Base-by-base conservation (phyloP, 306 rosid genomes). In the Mucuna pruriens region DNA sequence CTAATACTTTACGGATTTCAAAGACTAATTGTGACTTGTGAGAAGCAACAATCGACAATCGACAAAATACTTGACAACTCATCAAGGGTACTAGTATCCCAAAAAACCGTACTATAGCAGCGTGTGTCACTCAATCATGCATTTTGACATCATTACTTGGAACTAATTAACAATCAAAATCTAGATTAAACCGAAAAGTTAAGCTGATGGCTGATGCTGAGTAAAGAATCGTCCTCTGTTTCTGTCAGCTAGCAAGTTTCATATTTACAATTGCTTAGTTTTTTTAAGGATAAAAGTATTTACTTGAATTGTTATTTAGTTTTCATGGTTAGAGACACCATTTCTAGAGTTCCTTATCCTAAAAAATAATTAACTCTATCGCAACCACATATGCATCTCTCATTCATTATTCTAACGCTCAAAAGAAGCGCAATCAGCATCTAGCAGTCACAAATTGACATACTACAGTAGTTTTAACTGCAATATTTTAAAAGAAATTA, bases 401-500 rank as follows among this genome's bases (percentile, higher is more conserved):
- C 19, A 62, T 31, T 62, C 42, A 61, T 62, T 57, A 76, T 42
- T 64, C 65, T 66, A 52, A 54, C 8, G 20, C 55, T 9, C 46
- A 80, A 66, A 69, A 66, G 16, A 61, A 82, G 60, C 20, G 9
- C 22, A 9, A 68, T 74, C 62, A 66, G 71, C 34, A 25, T 63
- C 75, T 74, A 61, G 58, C 9, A 36, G 77, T 29, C 55, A 73
- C 34, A 36, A 26, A 76, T 16, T n/a, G 45, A 52, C 11, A 66
- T 25, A 68, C 78, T 39, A n/a, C n/a, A n/a, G n/a, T n/a, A 48
- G 57, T 60, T 78, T 31, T 57, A 38, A 78, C 64, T 19, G 51
- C 48, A 58, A 20, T 6, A 57, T 9, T 38, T 26, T 10, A 40
- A 72, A 48, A 46, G 20, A 76, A 76, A 52, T 51, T 89, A 91